Evolutionary conservation across 2,329 filamentous ascomycete species (phyloP).

Genomic region (Tolypocladium inflatum): DNA sequence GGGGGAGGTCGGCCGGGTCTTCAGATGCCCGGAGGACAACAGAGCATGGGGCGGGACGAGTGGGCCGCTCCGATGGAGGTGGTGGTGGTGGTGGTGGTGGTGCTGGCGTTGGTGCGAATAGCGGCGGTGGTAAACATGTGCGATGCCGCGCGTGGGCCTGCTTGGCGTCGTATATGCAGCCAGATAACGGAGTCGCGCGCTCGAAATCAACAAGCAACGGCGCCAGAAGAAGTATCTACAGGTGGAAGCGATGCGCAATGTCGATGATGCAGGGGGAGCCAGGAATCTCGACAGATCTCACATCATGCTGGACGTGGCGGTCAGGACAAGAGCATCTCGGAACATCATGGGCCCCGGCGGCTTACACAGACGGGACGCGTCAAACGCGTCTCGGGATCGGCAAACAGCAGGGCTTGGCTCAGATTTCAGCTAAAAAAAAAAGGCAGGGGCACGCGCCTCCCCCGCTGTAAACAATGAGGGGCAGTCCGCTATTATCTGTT

Average conservation of each 20-base stretch:
- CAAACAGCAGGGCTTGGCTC: not conserved
- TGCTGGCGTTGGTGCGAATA: not conserved
- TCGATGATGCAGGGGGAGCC: not conserved
- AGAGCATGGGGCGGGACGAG: not conserved
- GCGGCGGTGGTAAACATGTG: not conserved
- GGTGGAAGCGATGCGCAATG: not conserved
- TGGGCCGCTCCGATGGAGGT: conserved; percentile 7
- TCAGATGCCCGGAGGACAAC: not conserved
- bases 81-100: not conserved
- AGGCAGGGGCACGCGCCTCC: not conserved
- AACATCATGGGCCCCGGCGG: not conserved
- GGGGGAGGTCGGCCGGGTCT: not conserved
- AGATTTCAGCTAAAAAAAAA: not conserved
- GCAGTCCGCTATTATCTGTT: not conserved
- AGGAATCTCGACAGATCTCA: not conserved
- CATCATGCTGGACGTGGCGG: not conserved
- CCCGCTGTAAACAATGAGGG: conserved; percentile 1
- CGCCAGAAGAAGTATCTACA: not conserved
- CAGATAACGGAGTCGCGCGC: not conserved
- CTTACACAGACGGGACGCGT: not conserved
- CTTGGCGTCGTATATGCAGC: not conserved
- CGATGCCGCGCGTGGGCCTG: not conserved
- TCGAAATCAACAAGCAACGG: not conserved
- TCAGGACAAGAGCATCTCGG: not conserved
- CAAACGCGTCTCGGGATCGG: not conserved